Base-by-base conservation (phyloP, 75 land plant genomes). In the Cupressus sempervirens region DNA sequence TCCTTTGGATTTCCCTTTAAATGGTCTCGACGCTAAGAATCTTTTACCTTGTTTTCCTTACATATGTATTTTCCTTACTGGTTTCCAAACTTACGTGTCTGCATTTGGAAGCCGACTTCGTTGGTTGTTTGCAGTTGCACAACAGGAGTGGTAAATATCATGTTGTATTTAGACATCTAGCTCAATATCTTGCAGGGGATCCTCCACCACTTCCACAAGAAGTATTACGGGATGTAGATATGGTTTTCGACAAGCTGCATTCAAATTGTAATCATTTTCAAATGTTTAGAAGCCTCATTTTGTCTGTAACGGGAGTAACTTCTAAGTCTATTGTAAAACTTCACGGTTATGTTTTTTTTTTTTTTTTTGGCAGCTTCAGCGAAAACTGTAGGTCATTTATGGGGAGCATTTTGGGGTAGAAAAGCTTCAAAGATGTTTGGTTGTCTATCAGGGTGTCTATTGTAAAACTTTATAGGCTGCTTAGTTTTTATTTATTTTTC, bases 181-280 rank as follows among this genome's bases (percentile, higher is more conserved):
- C 43, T 20, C 86, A 87, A 12, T 87, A 29, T 38, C 40, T 87
- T 10, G 34, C 41, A 13, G 86, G 88, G 38, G 85, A 45, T 7
- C 68, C 43, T 43, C 36, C 46, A 14, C 30, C 85, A 10, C 84
- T 83, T 50, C 86, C 81, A 50, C 81, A 84, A 12, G 86, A 87
- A 36, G 73, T 81, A 34, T 48, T 87, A 14, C 88, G 77, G 50
- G 86, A 73, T 12, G n/a, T 87, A 45, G 86, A 87, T 76, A 38
- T 87, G 20, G 88, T 87, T 45, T 87, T 48, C 38, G 86, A 53
- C 87, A 87, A 46, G 86, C 81, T 46, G 88, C 86, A 65, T 26
- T 53, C 7, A 85, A 76, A 76, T 23, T 35, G 50, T 84, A 53
- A 84, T 82, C 29, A 12, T 52, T n/a, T 20, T 75, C 2, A 23